Evolutionary conservation across 352 stramenopile species (phyloP).

Genomic region (Pythium brachiatum): DNA sequence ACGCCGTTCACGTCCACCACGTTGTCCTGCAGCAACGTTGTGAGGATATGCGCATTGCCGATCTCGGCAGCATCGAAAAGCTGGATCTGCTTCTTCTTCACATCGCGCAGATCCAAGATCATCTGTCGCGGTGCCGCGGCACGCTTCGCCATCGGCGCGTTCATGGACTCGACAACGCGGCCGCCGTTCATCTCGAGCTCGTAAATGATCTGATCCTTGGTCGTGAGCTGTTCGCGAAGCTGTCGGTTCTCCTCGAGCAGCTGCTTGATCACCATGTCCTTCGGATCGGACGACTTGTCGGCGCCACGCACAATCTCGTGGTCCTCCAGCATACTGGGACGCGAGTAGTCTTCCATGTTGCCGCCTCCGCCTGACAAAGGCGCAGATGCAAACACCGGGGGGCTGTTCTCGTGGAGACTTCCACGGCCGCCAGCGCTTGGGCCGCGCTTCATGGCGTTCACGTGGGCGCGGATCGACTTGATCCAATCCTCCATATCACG

Average conservation of each 20-base stretch:
- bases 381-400: constrained; percentile 29
- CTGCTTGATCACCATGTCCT: constrained; percentile 87
- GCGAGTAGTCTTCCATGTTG: constrained; percentile 69
- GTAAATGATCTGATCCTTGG: constrained; percentile 85
- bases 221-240: constrained; percentile 69
- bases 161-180: constrained; percentile 19
- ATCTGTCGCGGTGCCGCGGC: constrained; percentile 61
- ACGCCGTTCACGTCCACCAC: constrained; percentile 86
- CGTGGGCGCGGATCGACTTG: constrained; percentile 77
- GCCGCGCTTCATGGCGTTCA: constrained; percentile 65
- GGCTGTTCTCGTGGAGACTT: constrained; percentile 61
- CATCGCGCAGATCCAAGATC: constrained; percentile 79
- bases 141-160: constrained; percentile 33
- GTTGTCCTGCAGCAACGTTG: constrained; percentile 76
- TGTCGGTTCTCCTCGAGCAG: constrained; percentile 79
- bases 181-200: constrained; percentile 75
- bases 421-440: constrained; percentile 42
- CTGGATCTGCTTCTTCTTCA: constrained; percentile 90
- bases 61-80: constrained; percentile 83
- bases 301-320: constrained; percentile 83
- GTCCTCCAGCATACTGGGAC: constrained; percentile 78
- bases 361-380: constrained; percentile 19
- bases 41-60: constrained; percentile 80
- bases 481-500: constrained; percentile 88
- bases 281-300: constrained; percentile 77